These are phyloP conservation scores for Chrysoporthe austroafricana DNA, from an alignment of 2,329 filamentous ascomycete genomes.

Conservation along the genomic window DNA sequence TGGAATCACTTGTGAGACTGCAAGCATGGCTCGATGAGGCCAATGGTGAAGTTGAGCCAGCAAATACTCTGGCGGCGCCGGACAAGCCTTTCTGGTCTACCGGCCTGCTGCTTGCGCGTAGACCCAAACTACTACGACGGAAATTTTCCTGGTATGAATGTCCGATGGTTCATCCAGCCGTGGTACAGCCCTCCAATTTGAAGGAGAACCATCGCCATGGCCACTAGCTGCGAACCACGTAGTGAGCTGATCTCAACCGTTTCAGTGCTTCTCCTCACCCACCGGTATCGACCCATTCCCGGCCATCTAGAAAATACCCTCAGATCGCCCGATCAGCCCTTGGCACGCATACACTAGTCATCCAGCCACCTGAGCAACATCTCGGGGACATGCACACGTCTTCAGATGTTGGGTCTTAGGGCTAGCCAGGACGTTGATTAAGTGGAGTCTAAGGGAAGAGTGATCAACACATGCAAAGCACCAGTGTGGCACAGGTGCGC, in stretches of 20 bases:
- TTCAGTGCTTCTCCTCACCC: constrained; percentile 2
- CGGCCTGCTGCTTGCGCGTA: neutral
- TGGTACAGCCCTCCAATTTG: neutral
- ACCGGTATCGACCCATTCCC: neutral
- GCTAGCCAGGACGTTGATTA: neutral
- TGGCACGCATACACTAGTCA: neutral
- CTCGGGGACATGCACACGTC: neutral
- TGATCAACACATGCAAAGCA: neutral
- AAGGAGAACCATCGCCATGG: neutral
- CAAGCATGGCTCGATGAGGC: neutral
- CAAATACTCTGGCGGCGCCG: neutral
- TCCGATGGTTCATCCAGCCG: neutral
- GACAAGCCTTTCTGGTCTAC: neutral
- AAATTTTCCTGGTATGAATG: neutral
- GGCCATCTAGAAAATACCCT: neutral
- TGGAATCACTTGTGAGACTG: neutral
- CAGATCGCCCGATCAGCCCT: constrained; percentile 1
- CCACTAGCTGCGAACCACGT: constrained; percentile 6
- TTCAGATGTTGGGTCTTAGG: neutral
- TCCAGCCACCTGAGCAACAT: neutral
- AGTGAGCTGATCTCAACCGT: constrained; percentile 2
- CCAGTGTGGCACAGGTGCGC: neutral
- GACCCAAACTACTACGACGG: neutral
- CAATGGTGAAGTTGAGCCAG: neutral
- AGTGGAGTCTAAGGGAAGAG: neutral